Conservation (phyloP, 2,329 filamentous ascomycete species). For the Talaromyces sp. region DNA sequence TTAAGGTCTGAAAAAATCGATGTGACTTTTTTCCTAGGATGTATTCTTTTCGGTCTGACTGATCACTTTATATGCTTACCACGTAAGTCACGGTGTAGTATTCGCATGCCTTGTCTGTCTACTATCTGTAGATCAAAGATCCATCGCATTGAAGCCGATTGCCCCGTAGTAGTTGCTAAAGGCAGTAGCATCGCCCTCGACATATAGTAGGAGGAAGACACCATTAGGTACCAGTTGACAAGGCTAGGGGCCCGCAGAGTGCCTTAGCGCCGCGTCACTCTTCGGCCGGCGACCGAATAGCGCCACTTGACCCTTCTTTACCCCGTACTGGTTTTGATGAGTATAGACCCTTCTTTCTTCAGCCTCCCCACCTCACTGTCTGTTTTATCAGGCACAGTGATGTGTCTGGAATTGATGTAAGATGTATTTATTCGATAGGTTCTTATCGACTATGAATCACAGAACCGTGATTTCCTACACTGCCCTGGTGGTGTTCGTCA, state of each 20-base stretch:
- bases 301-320: background rate
- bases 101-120: background rate
- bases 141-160: no score
- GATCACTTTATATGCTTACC: background rate
- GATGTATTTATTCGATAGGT: background rate
- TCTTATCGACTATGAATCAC: slow-evolving; percentile 8
- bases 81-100: background rate
- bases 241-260: no score
- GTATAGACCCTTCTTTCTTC: background rate
- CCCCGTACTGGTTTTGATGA: background rate
- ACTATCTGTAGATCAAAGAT: no score
- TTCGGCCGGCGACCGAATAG: background rate
- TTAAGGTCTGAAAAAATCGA: background rate
- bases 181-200: no score
- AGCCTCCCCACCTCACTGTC: background rate
- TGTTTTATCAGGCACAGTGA: background rate
- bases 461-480: slow-evolving; percentile 10
- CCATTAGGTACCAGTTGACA: no score
- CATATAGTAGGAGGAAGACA: no score
- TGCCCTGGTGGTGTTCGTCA: slow-evolving; percentile 11
- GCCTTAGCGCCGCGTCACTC: background rate
- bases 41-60: background rate
- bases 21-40: background rate
- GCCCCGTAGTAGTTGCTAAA: no score
- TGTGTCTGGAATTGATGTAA: background rate